Base-by-base conservation (phyloP, 164 flowering plant species). In the Umbilicus rupestris region DNA sequence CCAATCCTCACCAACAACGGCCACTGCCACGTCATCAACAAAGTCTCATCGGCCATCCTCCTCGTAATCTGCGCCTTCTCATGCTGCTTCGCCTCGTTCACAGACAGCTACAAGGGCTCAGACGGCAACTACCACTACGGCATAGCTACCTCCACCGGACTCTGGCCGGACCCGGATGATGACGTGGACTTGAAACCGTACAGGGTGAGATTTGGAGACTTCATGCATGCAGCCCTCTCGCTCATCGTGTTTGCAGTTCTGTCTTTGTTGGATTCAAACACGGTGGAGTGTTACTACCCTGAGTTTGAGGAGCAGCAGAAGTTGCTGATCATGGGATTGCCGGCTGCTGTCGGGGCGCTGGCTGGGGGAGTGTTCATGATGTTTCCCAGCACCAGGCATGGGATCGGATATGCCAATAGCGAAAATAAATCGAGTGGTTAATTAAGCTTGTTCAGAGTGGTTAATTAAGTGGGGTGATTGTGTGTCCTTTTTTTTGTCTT, bases 1-100 rank as follows among this genome's bases (percentile, higher is more conserved):
- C 98, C 98, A 39, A 75, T 87, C 29, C 24, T 90, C 1, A 76
- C 94, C 75, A 86, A 88, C 90, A 81, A 79, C 62, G 98, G 98
- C 41, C 64, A 83, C 1, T 90, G 97, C 75, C 59, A 66, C 74
- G n/a, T 73, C 50, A 3, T 78, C 63, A 79, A 89, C 87, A 89
- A 87, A 79, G 79, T 75, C 83, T 30, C 84, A 17, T 75, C 84
- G 12, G 76, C 74, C 9, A 26, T 70, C 19, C 80, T 90, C 41
- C 70, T 93, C 31, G 71, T 44, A 14, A 17, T 75, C 8, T 89
- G 92, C 45, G 88, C 84, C 57, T 46, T 89, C 65, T 81, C 88
- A 0, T 89, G 97, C 64, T 68, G 42, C 39, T 80, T 93, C 69
- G 72, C 94, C 5, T 78, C 77, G 10, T 93, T 93, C 75, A 90